Conservation (phyloP, 2,329 filamentous ascomycete species). For the Fusarium sp. region DNA sequence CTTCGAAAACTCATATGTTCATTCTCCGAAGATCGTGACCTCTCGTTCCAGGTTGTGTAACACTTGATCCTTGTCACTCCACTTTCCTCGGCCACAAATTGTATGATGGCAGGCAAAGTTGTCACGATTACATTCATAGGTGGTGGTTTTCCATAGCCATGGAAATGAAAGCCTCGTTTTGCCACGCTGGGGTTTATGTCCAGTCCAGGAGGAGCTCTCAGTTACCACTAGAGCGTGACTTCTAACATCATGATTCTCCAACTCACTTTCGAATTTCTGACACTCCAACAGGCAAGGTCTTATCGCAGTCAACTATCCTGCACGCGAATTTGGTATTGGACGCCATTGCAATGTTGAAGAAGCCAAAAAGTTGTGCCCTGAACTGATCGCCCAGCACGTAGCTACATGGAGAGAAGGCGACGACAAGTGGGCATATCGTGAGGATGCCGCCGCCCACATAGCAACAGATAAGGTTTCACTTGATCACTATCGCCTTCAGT, state of each 20-base stretch:
- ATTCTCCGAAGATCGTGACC: neutral
- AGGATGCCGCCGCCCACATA: constrained; percentile 81
- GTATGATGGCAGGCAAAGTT: neutral
- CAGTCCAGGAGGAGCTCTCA: neutral
- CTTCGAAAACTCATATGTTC: neutral
- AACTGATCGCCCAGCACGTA: constrained; percentile 88
- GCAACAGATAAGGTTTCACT: constrained; percentile 91
- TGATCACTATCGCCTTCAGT: constrained; percentile 89
- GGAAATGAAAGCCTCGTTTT: neutral
- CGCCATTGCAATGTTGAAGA: constrained; percentile 82
- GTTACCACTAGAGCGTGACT: neutral
- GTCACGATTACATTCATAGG: neutral
- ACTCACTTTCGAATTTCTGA: constrained; percentile 15
- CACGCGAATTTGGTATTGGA: constrained; percentile 79
- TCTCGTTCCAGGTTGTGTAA: neutral
- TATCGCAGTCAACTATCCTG: constrained; percentile 96
- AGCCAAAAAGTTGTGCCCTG: constrained; percentile 85
- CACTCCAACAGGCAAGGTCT: constrained; percentile 73
- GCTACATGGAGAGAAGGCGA: constrained; percentile 95
- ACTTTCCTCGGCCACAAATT: neutral
- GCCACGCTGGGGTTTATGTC: neutral
- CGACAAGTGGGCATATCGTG: constrained; percentile 88
- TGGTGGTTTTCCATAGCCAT: neutral
- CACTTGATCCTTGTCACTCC: neutral
- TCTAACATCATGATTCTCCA: neutral